Conservation (phyloP, 306 rosid genomes). For the Parietaria judaica region DNA sequence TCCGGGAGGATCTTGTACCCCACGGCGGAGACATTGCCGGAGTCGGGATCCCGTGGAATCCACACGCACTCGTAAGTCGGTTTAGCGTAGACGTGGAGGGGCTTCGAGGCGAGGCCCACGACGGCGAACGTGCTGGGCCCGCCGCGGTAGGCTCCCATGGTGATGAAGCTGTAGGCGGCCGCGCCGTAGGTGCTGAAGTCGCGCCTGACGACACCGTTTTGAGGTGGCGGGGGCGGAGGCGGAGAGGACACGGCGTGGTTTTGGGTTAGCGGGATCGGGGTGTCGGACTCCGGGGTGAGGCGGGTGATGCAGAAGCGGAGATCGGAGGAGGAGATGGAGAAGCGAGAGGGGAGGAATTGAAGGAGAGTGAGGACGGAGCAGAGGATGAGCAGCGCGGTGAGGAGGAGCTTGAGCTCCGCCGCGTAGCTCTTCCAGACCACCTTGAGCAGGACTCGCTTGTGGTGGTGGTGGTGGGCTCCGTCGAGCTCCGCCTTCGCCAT, state of each 20-base stretch:
- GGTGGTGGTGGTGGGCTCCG: conserved; percentile 24
- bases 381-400: conserved; percentile 53
- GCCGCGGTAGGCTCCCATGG: conserved; percentile 82
- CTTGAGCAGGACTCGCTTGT: conserved; percentile 43
- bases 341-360: conserved; percentile 82
- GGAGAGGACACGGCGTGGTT: conserved; percentile 12
- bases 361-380: conserved; percentile 65
- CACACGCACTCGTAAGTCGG: conserved; percentile 70
- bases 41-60: conserved; percentile 26
- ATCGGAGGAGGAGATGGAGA: conserved; percentile 75
- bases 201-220: conserved; percentile 51
- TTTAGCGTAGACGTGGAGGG: conserved; percentile 56
- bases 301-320: conserved; percentile 69
- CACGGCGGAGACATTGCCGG: conserved; percentile 25
- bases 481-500: conserved; percentile 16
- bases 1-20: conserved; percentile 79
- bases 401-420: conserved; percentile 59
- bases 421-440: conserved; percentile 45
- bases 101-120: conserved; percentile 70
- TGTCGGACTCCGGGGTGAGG: not conserved
- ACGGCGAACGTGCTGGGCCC: conserved; percentile 74
- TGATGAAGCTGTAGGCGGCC: conserved; percentile 69
- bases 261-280: not conserved
- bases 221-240: not conserved
- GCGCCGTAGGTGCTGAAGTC: conserved; percentile 60